Evolutionary conservation across 208 protist species (phyloP).

Genomic region (Wallacemonas rigidus): DNA sequence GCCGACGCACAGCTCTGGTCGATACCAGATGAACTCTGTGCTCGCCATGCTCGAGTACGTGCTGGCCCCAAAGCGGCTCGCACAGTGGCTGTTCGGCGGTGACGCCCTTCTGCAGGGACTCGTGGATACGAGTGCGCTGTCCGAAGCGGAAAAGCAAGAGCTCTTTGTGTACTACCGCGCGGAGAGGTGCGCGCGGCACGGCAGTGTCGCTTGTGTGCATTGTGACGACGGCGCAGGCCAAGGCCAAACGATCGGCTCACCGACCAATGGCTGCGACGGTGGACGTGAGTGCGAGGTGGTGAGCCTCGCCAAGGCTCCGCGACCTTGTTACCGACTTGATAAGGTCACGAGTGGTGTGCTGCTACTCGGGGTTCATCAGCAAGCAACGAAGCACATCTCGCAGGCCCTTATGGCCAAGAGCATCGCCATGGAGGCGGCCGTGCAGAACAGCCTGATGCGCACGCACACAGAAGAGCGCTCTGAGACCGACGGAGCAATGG

Average conservation of each 20-base stretch:
- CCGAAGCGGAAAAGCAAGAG: constrained; percentile 47
- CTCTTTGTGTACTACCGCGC: constrained; percentile 61
- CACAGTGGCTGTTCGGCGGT: constrained; percentile 51
- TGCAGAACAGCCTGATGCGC: neutral
- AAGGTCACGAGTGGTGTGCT: constrained; percentile 89
- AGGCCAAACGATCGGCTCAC: neutral
- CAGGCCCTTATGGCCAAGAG: constrained; percentile 66
- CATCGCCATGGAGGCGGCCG: constrained; percentile 49
- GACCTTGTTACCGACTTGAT: constrained; percentile 87
- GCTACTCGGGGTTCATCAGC: constrained; percentile 55
- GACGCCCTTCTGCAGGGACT: constrained; percentile 78
- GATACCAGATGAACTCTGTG: constrained; percentile 94
- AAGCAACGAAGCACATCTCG: constrained; percentile 54
- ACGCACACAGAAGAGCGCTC: neutral
- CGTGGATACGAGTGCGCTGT: constrained; percentile 52
- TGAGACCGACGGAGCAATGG: neutral
- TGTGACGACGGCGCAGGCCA: neutral
- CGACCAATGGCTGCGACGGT: neutral
- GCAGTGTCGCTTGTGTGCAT: neutral
- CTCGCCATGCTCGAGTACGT: constrained; percentile 89
- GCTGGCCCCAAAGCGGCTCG: constrained; percentile 69
- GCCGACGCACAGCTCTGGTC: constrained; percentile 85
- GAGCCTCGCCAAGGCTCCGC: constrained; percentile 44
- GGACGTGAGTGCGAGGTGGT: constrained; percentile 21
- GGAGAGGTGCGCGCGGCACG: neutral